Evolutionary conservation across 2,329 filamentous ascomycete genomes (phyloP).

Genomic region (Fusarium sp.): DNA sequence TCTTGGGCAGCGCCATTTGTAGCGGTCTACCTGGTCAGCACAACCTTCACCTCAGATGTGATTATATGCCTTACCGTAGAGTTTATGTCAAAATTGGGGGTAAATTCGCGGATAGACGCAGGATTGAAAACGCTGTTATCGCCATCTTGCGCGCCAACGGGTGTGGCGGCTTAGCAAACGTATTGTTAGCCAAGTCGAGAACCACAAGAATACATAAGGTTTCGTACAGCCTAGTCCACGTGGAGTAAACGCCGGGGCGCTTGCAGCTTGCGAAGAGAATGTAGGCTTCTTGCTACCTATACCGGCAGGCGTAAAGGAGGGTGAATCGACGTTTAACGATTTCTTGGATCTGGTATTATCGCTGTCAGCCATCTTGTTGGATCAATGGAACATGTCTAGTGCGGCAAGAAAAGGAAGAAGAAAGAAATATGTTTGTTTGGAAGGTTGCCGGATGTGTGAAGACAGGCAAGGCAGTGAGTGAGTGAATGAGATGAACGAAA

Average conservation of each 20-base stretch:
- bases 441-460: neutral
- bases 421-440: neutral
- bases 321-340: slow-evolving; percentile 92
- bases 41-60: neutral
- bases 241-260: slow-evolving; percentile 86
- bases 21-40: slow-evolving; percentile 46
- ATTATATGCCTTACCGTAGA: slow-evolving; percentile 55
- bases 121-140: slow-evolving; percentile 65
- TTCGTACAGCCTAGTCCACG: slow-evolving; percentile 63
- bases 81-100: slow-evolving; percentile 66
- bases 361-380: slow-evolving; percentile 31
- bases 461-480: neutral
- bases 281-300: slow-evolving; percentile 73
- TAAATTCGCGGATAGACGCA: slow-evolving; percentile 68
- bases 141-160: slow-evolving; percentile 55
- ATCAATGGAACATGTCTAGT: neutral
- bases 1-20: slow-evolving; percentile 64
- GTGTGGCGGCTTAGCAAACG: slow-evolving; percentile 48
- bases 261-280: slow-evolving; percentile 91
- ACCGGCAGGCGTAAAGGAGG: slow-evolving; percentile 84
- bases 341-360: slow-evolving; percentile 67
- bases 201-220: neutral
- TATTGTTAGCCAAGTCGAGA: slow-evolving; percentile 19
- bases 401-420: neutral
- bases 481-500: neutral